Base-by-base conservation (phyloP, 257 asterid genomes). In the Paulownia fortunei region DNA sequence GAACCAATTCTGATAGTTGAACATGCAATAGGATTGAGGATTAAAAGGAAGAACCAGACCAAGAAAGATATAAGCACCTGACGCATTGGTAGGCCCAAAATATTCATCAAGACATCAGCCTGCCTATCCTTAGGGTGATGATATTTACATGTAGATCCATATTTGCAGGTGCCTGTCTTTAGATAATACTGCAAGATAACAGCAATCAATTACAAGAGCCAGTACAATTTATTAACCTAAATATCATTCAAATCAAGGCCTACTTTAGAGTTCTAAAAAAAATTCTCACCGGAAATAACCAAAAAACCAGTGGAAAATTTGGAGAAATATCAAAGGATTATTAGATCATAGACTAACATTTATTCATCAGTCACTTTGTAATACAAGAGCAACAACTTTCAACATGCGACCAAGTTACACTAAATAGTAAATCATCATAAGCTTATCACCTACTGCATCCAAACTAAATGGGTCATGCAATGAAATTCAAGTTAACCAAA, bases 101-200 rank as follows among this genome's bases (percentile, higher is more conserved):
- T 60, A 75, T 91, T 91, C 84, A 87, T 68, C 51, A 76, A 19
- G 63, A 79, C 82, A 69, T 76, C 91, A n/a, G 74, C 68, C 63
- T 34, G 86, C 84, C 86, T 82, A 44, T 88, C 84, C 85, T 82
- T 89, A 6, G 97, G 97, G 69, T 91, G 97, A 84, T 91, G 89
- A 77, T 87, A 91, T 85, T 83, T 89, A 82, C 97, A 91, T 9
- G 89, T 74, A 8, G 87, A 79, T 46, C 97, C 97, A 68, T 83
- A 91, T 79, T 88, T 91, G 86, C 97, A 91, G 18, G 88, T 85
- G 62, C 97, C 97, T 58, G 94, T 91, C 91, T 85, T 91, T 54
- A 91, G 79, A 80, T 85, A 91, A 83, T 79, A 83, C 97, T 91
- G 90, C 87, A 86, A 79, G 78, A 60, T 52, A 60, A 80, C 51